Evolutionary conservation across 208 protist species (phyloP).

Genomic region (Leishmania mexicana): DNA sequence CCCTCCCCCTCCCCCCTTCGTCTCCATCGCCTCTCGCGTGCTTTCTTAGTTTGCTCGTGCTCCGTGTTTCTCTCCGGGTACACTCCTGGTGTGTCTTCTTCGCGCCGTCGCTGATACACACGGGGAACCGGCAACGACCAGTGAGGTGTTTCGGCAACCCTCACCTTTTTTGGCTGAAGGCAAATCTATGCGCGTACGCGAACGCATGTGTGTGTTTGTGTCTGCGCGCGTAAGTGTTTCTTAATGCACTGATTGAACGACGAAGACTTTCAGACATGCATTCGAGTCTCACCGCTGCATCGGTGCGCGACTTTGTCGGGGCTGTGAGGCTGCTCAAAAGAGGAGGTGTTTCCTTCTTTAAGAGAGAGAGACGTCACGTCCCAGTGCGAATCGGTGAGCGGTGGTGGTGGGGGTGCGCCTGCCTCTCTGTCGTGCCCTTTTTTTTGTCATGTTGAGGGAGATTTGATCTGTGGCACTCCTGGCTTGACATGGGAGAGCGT

Average conservation of each 20-base stretch:
- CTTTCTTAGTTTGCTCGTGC: slow-evolving; percentile 13
- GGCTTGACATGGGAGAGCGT: background rate
- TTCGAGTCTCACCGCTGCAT: background rate
- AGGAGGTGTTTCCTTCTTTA: background rate
- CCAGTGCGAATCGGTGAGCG: background rate
- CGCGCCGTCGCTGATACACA: background rate
- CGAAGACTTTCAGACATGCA: background rate
- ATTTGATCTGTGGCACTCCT: background rate
- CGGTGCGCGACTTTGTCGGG: background rate
- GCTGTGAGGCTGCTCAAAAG: background rate
- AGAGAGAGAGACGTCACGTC: background rate
- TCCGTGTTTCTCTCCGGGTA: background rate
- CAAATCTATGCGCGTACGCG: background rate
- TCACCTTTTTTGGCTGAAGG: background rate
- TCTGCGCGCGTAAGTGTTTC: background rate
- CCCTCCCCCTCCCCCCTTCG: background rate
- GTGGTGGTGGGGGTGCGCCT: background rate
- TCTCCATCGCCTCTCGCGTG: background rate
- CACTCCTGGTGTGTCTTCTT: background rate
- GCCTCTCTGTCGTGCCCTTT: background rate
- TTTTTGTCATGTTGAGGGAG: background rate
- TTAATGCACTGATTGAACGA: slow-evolving; percentile 4
- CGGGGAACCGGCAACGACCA: background rate
- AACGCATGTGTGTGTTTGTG: background rate
- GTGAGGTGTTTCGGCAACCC: background rate